Conservation (phyloP, 202 grass and related monocot species). For the Tripidium arundinaceum region DNA sequence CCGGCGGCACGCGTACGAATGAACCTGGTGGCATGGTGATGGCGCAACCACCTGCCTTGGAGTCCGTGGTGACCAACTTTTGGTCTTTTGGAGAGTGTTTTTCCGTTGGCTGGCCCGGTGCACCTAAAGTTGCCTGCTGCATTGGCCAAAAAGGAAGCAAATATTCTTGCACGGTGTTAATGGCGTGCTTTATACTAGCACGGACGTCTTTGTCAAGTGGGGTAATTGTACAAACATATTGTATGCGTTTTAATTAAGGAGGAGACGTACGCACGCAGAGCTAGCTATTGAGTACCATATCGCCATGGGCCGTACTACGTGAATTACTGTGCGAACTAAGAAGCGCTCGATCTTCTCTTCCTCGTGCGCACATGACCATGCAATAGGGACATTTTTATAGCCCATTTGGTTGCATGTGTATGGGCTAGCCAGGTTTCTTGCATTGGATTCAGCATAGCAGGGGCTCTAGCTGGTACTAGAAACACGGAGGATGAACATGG, state of each 20-base stretch:
- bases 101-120: too few species aligned
- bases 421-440: too few species aligned
- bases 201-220: not conserved
- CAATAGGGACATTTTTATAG: too few species aligned
- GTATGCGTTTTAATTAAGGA: not conserved
- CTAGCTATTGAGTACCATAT: not conserved
- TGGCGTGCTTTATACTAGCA: not conserved
- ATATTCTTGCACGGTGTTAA: constrained; percentile 3
- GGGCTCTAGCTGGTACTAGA: too few species aligned
- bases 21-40: not conserved
- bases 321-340: not conserved
- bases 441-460: too few species aligned
- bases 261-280: not conserved
- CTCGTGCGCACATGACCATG: not conserved
- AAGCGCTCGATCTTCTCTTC: not conserved
- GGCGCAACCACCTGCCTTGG: not conserved
- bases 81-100: not conserved
- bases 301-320: not conserved
- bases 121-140: not conserved
- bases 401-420: too few species aligned
- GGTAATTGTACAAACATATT: not conserved
- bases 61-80: not conserved
- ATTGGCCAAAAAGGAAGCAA: not conserved
- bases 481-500: too few species aligned
- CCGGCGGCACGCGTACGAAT: constrained; percentile 12